phyloP scores from a whole-genome alignment of 1,284 basidiomycete genomes.

The Leccinum subfulvum region DNA sequence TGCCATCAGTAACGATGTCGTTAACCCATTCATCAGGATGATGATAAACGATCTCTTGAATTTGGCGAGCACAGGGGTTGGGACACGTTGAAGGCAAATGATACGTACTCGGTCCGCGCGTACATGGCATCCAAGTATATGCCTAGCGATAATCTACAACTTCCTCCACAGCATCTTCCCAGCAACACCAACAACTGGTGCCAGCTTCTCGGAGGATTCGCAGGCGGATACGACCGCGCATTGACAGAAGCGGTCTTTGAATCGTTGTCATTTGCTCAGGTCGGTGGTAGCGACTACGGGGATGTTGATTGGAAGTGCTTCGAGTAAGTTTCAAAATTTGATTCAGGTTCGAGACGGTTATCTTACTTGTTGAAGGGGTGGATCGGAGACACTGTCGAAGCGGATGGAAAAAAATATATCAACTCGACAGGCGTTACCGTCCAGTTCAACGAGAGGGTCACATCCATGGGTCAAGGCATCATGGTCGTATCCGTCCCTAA shows the following conservation, averaged over 20 bases:
- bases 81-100: constrained; percentile 13
- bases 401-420: constrained; percentile 18
- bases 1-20: constrained; percentile 9
- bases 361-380: constrained; percentile 17
- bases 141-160: constrained; percentile 14
- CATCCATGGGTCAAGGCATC: constrained; percentile 8
- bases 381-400: constrained; percentile 19
- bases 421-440: not conserved
- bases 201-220: constrained; percentile 15
- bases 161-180: constrained; percentile 17
- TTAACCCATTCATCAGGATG: constrained; percentile 10
- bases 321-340: constrained; percentile 7
- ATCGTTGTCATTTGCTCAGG: constrained; percentile 14
- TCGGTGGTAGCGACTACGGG: constrained; percentile 6
- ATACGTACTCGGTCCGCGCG: constrained; percentile 17
- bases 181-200: constrained; percentile 25
- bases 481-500: not conserved
- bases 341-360: not conserved
- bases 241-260: constrained; percentile 22
- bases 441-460: constrained; percentile 9
- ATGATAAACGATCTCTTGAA: constrained; percentile 6
- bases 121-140: constrained; percentile 24
- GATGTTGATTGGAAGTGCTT: constrained; percentile 27
- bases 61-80: constrained; percentile 4
- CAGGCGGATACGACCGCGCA: constrained; percentile 16